Evolutionary conservation across 164 flowering plant species (phyloP).

Genomic region (Tinospora cordifolia): DNA sequence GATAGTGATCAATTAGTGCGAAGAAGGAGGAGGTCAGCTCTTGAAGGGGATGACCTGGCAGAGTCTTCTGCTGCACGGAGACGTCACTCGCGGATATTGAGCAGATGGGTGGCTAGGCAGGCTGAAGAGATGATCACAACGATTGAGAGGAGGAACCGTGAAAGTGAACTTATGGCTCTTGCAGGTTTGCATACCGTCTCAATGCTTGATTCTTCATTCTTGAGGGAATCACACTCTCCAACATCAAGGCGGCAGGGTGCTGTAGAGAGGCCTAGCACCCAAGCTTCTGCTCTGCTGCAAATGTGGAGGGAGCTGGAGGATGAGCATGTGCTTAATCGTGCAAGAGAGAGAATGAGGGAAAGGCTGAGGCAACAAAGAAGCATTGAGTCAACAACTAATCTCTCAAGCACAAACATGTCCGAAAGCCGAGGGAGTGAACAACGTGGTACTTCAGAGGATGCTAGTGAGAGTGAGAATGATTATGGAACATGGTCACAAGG

Average conservation of each 20-base stretch:
- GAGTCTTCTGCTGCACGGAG: slow-evolving; percentile 92
- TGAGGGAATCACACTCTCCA: slow-evolving; percentile 82
- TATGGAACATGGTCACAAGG: slow-evolving; percentile 68
- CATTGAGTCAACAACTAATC: slow-evolving; percentile 44
- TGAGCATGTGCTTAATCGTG: slow-evolving; percentile 62
- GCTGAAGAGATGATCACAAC: slow-evolving; percentile 98
- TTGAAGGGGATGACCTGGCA: slow-evolving; percentile 91
- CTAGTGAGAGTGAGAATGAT: slow-evolving; percentile 81
- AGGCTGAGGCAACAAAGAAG: slow-evolving; percentile 62
- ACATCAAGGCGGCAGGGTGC: slow-evolving; percentile 64
- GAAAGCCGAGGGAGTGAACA: slow-evolving; percentile 49
- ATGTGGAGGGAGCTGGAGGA: slow-evolving; percentile 99
- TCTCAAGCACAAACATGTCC: slow-evolving; percentile 40
- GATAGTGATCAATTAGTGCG: slow-evolving; percentile 76
- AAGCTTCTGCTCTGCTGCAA: slow-evolving; percentile 74
- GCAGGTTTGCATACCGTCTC: slow-evolving; percentile 80
- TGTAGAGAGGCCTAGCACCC: slow-evolving; percentile 71
- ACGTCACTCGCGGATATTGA: slow-evolving; percentile 76
- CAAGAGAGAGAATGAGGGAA: slow-evolving; percentile 67
- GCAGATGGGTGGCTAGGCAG: slow-evolving; percentile 94
- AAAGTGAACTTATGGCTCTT: slow-evolving; percentile 90
- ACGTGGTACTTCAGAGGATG: slow-evolving; percentile 54
- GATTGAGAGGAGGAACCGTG: slow-evolving; percentile 86
- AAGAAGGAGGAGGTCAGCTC: slow-evolving; percentile 75
- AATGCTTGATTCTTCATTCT: slow-evolving; percentile 61